Evolutionary conservation across 108 stramenopile genomes (phyloP).

Genomic region (Mayamaea pseudoterrestris): DNA sequence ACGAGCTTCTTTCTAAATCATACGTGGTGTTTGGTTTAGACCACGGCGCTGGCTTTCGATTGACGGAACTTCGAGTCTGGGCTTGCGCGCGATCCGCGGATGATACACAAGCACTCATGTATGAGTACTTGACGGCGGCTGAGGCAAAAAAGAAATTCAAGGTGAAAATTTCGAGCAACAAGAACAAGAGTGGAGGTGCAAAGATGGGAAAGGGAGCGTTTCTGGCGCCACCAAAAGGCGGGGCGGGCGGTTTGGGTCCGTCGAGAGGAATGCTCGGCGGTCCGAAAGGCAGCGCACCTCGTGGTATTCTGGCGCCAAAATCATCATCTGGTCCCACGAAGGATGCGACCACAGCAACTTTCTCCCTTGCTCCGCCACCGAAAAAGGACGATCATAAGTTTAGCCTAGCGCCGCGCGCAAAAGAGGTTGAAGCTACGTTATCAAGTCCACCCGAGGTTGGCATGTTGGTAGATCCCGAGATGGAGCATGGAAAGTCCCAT

Average conservation of each 20-base stretch:
- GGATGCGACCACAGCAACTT: too few species aligned
- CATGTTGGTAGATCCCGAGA: too few species aligned
- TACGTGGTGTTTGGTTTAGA: constrained; percentile 60
- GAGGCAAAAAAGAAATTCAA: constrained; percentile 74
- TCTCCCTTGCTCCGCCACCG: constrained; percentile 1
- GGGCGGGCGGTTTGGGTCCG: too few species aligned
- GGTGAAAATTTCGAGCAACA: constrained; percentile 52
- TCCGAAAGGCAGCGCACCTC: too few species aligned
- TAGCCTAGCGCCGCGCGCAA: not conserved
- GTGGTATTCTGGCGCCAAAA: too few species aligned
- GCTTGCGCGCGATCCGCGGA: constrained; percentile 54
- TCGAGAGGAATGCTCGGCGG: too few species aligned
- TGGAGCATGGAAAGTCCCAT: too few species aligned
- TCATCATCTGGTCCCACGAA: too few species aligned
- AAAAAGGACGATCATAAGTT: not conserved
- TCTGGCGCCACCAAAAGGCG: constrained; percentile 19
- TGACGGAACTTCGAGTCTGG: constrained; percentile 82
- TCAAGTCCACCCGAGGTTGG: too few species aligned
- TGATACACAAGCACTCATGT: constrained; percentile 74
- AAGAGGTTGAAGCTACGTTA: too few species aligned
- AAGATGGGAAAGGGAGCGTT: constrained; percentile 7
- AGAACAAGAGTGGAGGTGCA: constrained; percentile 30
- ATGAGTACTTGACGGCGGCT: constrained; percentile 64
- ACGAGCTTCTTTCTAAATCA: constrained; percentile 51
- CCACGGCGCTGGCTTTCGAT: constrained; percentile 42